Evolutionary conservation across 2,329 filamentous ascomycete genomes (phyloP).

Genomic region (Aspergillus sp.): DNA sequence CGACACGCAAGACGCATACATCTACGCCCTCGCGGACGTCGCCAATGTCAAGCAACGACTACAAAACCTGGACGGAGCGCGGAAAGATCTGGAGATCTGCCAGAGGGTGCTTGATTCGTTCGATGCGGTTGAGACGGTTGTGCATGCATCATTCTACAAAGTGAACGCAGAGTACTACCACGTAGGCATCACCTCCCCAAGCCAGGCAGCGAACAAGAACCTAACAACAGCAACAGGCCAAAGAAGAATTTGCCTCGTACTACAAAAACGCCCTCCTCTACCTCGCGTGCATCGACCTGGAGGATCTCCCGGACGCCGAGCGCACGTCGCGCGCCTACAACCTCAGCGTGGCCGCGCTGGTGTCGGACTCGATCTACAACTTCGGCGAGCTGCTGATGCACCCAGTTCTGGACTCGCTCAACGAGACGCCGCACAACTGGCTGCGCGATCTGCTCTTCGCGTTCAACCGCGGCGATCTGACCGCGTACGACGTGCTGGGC

Average conservation of each 20-base stretch:
- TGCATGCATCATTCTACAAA: slow-evolving; percentile 93
- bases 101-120: slow-evolving; percentile 84
- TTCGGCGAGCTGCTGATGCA: slow-evolving; percentile 98
- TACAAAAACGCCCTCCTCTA: slow-evolving; percentile 97
- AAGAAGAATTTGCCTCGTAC: slow-evolving; percentile 89
- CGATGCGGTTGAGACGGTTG: slow-evolving; percentile 88
- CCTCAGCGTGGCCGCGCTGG: slow-evolving; percentile 80
- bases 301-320: slow-evolving; percentile 63
- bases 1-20: slow-evolving; percentile 87
- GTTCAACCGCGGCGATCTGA: slow-evolving; percentile 91
- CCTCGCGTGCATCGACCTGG: slow-evolving; percentile 86
- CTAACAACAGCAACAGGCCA: slow-evolving; percentile 42
- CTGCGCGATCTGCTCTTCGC: slow-evolving; percentile 91
- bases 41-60: slow-evolving; percentile 78
- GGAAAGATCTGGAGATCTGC: slow-evolving; percentile 76
- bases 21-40: slow-evolving; percentile 85
- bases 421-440: slow-evolving; percentile 69
- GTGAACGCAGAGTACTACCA: slow-evolving; percentile 93
- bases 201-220: not conserved
- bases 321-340: slow-evolving; percentile 80
- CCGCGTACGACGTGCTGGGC: slow-evolving; percentile 73
- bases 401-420: slow-evolving; percentile 81
- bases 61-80: slow-evolving; percentile 68
- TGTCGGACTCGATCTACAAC: slow-evolving; percentile 96
- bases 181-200: slow-evolving; percentile 31